phyloP scores from a whole-genome alignment of 768 basidiomycete species.

The Gymnopilus junonius region DNA sequence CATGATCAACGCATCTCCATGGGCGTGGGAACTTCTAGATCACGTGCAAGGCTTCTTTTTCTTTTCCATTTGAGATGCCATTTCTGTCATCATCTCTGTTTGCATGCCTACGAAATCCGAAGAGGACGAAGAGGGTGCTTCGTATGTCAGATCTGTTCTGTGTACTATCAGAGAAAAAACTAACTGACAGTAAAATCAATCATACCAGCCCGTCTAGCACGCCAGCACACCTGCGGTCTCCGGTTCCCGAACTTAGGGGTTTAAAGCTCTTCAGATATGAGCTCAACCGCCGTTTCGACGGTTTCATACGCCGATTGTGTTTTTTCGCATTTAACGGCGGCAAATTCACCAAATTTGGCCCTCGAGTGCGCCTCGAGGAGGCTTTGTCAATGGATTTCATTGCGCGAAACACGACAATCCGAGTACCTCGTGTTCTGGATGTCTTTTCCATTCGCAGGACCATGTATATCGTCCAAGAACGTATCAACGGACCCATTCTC shows the following conservation, averaged over 20 bases:
- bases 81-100: too few relatives aligned
- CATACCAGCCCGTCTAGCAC: too few relatives aligned
- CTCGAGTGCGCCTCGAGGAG: slow-evolving; percentile 13
- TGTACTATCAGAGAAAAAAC: neutral
- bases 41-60: too few relatives aligned
- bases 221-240: neutral
- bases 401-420: slow-evolving; percentile 16
- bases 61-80: too few relatives aligned
- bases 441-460: slow-evolving; percentile 12
- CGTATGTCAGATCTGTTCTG: neutral
- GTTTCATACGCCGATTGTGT: too few relatives aligned
- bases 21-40: too few relatives aligned
- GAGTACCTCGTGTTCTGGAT: slow-evolving; percentile 16
- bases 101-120: too few relatives aligned
- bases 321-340: too few relatives aligned
- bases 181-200: too few relatives aligned
- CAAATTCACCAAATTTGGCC: neutral
- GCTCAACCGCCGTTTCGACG: neutral
- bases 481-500: slow-evolving; percentile 14
- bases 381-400: slow-evolving; percentile 16
- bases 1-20: too few relatives aligned
- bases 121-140: too few relatives aligned
- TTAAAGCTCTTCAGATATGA: neutral
- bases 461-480: slow-evolving; percentile 19
- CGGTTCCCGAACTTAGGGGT: neutral